Conservation (phyloP, 768 basidiomycete species). For the Phaeotremella fagi region DNA sequence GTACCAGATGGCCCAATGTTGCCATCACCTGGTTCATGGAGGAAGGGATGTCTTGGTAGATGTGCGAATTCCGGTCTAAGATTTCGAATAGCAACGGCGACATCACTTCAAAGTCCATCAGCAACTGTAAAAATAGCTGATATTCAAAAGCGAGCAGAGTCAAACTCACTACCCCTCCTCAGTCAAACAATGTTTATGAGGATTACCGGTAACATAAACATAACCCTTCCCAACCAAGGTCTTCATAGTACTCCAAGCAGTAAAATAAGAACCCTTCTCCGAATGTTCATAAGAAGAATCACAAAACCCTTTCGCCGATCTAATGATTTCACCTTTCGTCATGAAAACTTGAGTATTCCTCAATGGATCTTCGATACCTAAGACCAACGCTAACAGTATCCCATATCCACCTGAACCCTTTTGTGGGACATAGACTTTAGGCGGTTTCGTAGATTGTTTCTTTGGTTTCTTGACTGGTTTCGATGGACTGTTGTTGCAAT, state of each 20-base stretch:
- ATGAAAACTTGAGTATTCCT: constrained; percentile 34
- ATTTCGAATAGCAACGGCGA: constrained; percentile 24
- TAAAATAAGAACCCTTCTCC: constrained; percentile 37
- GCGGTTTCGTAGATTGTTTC: constrained; percentile 8
- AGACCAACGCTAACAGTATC: constrained; percentile 39
- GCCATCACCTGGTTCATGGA: constrained; percentile 9
- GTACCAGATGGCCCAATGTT: not conserved
- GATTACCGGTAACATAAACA: constrained; percentile 40
- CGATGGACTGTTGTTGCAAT: not conserved
- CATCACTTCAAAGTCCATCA: constrained; percentile 21
- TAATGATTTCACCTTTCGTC: constrained; percentile 36
- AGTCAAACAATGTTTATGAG: constrained; percentile 40
- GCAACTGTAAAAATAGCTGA: not conserved
- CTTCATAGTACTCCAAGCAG: constrained; percentile 43
- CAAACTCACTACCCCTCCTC: constrained; percentile 43
- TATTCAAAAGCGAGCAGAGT: not conserved
- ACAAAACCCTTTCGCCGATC: constrained; percentile 29
- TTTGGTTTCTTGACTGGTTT: constrained; percentile 11
- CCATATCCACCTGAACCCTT: constrained; percentile 40
- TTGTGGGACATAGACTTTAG: constrained; percentile 37
- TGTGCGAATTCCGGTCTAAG: constrained; percentile 23
- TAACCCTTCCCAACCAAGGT: constrained; percentile 37
- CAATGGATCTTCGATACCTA: constrained; percentile 37
- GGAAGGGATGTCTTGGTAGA: constrained; percentile 25
- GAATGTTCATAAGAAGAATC: constrained; percentile 32